phyloP scores from a whole-genome alignment of 768 basidiomycete genomes.

The Termitomyces sp. region DNA sequence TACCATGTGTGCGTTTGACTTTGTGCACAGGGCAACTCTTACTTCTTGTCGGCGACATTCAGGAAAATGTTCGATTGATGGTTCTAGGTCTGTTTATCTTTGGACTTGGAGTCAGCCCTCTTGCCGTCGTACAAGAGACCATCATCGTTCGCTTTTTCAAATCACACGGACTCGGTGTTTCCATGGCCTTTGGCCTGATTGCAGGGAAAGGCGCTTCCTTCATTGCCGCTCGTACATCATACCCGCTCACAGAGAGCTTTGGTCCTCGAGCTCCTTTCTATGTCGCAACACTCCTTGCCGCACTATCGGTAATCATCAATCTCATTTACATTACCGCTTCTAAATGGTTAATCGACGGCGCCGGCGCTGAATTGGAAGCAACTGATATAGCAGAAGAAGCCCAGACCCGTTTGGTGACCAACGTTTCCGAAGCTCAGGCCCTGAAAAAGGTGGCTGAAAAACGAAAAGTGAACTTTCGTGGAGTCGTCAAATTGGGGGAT shows the following conservation, averaged over 20 bases:
- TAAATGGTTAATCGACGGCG: conserved; percentile 58
- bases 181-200: conserved; percentile 80
- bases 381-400: conserved; percentile 59
- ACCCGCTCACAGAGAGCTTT: conserved; percentile 67
- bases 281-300: conserved; percentile 59
- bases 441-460: conserved; percentile 66
- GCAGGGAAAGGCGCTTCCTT: conserved; percentile 80
- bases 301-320: conserved; percentile 65
- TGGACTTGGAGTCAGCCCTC: conserved; percentile 74
- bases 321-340: conserved; percentile 62
- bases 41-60: conserved; percentile 63
- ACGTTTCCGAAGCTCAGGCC: conserved; percentile 56
- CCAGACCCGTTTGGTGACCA: conserved; percentile 37
- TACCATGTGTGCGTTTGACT: not conserved
- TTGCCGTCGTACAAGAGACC: conserved; percentile 81
- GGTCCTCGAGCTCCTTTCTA: conserved; percentile 76
- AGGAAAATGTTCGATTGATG: conserved; percentile 63
- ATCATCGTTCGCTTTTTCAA: conserved; percentile 83
- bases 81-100: conserved; percentile 75
- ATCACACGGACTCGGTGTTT: conserved; percentile 69
- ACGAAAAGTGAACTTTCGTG: conserved; percentile 53
- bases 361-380: conserved; percentile 63
- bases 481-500: conserved; percentile 68
- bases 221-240: conserved; percentile 68
- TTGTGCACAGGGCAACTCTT: conserved; percentile 51